Percentiles rank a stretch among this genome's conserved stretches.
These are phyloP conservation scores for Talaromyces sp. DNA, from an alignment of 2,329 filamentous ascomycete species.

Conservation along the genomic window DNA sequence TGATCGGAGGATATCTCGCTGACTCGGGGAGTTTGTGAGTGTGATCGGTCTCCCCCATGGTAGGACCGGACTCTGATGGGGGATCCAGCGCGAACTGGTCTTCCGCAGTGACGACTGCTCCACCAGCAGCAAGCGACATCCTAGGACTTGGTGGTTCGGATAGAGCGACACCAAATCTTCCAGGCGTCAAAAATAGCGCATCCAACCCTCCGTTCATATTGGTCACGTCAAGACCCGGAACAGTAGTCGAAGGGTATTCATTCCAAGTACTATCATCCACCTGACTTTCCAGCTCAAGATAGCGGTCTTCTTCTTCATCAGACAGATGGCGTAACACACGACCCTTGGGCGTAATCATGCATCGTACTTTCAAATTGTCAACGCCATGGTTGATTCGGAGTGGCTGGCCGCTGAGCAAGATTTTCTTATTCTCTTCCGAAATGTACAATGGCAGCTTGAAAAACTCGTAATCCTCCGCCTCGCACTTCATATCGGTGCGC, in stretches of 20 bases:
- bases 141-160: slow-evolving; percentile 27
- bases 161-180: slow-evolving; percentile 44
- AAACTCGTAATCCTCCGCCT: slow-evolving; percentile 38
- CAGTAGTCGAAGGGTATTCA: slow-evolving; percentile 36
- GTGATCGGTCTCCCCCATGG: slow-evolving; percentile 40
- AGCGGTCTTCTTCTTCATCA: slow-evolving; percentile 44
- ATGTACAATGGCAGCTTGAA: slow-evolving; percentile 39
- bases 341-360: slow-evolving; percentile 45
- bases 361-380: slow-evolving; percentile 38
- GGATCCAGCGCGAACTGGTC: slow-evolving; percentile 25
- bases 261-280: slow-evolving; percentile 30
- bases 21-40: slow-evolving; percentile 35
- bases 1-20: slow-evolving; percentile 33
- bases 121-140: slow-evolving; percentile 12
- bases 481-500: slow-evolving; percentile 43
- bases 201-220: slow-evolving; percentile 46
- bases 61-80: slow-evolving; percentile 25
- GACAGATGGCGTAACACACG: slow-evolving; percentile 45
- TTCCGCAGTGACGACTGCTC: slow-evolving; percentile 21
- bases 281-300: slow-evolving; percentile 44
- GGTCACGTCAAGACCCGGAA: slow-evolving; percentile 40
- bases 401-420: slow-evolving; percentile 40
- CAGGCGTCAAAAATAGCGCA: slow-evolving; percentile 43
- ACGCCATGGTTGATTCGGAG: slow-evolving; percentile 37
- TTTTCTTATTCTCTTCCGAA: slow-evolving; percentile 42